Evolutionary conservation across 2,329 filamentous ascomycete genomes (phyloP), one percentile per base, ranked within the genome.

Genomic region (Helotiales sp.): DNA sequence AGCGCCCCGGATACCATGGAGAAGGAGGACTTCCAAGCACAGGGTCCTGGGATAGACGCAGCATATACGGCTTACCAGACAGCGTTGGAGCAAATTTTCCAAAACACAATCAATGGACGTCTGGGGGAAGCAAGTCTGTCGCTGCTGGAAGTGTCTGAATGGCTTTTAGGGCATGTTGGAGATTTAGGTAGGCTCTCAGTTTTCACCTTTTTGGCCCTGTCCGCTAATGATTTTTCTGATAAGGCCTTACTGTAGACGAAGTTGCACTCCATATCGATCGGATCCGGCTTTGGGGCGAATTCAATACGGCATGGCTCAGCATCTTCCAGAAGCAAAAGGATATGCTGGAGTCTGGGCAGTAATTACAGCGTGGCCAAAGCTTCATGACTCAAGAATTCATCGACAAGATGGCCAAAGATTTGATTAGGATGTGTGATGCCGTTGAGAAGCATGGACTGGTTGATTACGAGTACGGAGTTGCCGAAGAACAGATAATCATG

Each of bases 381-480:
- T 78, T 96, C 13, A 85, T 98, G 73, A 86, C 86, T 34, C 83
- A 86, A 71, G 89, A 91, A 2, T 86, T 84, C 26, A 83, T 98
- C 58, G 88, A 92, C 74, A 89, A 89, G 72, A 90, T 98, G 86
- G 93, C 92, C 13, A 90, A 91, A 63, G 91, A 97, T 74, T 80
- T 99, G 32, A 86, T 97, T 64, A 87, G 89, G 60, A 83, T 97
- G 60, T 97, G 94, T 77, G 93, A 98, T 77, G 87, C 87, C 60
- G 87, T 98, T 69, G 95, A 98, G 79, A 90, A 91, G 72, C 90
- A 96, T 77, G 96, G 96, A n/a, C 82, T 99, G 57, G 93, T 99
- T 11, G 96, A 99, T 80, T 99, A 98, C 78, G 91, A 98, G 76
- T 96, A 97, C 82, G 96, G 96, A 8, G 92, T 98, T 28, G 96